These are phyloP conservation scores for Acanthochlamys bracteata DNA, from an alignment of 106 monocot genomes.

Conservation along the genomic window DNA sequence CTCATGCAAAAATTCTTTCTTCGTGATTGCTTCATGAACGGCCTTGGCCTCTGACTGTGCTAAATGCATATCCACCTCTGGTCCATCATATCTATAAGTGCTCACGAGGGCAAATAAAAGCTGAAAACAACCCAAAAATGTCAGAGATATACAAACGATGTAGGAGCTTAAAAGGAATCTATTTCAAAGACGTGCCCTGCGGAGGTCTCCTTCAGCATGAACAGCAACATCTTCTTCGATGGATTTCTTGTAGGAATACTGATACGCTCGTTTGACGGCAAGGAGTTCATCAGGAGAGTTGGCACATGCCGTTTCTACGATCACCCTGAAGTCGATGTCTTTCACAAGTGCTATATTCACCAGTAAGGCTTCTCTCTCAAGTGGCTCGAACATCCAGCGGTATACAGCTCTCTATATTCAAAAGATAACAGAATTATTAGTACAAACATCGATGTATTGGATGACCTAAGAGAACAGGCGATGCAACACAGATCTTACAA, in stretches of 20 bases:
- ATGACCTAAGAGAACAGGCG: neutral
- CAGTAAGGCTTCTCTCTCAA: slow-evolving; percentile 66
- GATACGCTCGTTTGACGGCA: slow-evolving; percentile 51
- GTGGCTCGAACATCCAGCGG: slow-evolving; percentile 71
- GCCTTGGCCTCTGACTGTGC: slow-evolving; percentile 58
- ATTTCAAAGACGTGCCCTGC: slow-evolving; percentile 26
- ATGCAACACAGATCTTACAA: too few relatives aligned
- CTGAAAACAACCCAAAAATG: too few relatives aligned
- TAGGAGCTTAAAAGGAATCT: too few relatives aligned
- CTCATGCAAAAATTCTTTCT: slow-evolving; percentile 38
- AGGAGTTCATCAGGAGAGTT: slow-evolving; percentile 48
- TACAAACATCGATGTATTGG: neutral
- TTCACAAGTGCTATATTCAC: slow-evolving; percentile 46
- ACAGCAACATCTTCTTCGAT: slow-evolving; percentile 69
- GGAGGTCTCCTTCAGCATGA: slow-evolving; percentile 25
- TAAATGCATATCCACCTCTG: slow-evolving; percentile 35
- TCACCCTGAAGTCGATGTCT: slow-evolving; percentile 27
- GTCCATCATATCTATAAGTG: slow-evolving; percentile 61
- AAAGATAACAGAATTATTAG: neutral
- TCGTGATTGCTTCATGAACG: slow-evolving; percentile 44
- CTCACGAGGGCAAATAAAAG: slow-evolving; percentile 61
- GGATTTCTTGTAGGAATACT: slow-evolving; percentile 36
- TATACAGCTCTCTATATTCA: slow-evolving; percentile 69
- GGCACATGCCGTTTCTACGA: slow-evolving; percentile 48
- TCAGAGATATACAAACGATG: too few relatives aligned